Conservation (phyloP, 805 yeast species). For the Lachancea dasiensis region DNA sequence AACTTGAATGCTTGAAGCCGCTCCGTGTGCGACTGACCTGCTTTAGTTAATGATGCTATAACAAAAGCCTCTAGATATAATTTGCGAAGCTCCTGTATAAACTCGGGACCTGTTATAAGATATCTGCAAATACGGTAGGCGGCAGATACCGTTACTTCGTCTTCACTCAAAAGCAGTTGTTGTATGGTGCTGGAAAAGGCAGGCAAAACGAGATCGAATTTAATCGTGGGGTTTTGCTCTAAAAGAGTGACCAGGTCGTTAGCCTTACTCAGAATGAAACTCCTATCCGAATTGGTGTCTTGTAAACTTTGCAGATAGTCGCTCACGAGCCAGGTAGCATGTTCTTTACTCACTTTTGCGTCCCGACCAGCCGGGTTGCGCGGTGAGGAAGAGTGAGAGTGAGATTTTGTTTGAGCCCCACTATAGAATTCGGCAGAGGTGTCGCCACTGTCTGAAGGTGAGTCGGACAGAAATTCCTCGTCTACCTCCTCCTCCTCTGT, state of each 20-base stretch:
- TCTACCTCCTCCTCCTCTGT: conserved; percentile 1
- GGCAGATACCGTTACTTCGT: conserved; percentile 60
- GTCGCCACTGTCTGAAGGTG: conserved; percentile 4
- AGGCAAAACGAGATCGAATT: conserved; percentile 55
- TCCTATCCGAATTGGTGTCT: conserved; percentile 22
- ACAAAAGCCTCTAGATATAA: conserved; percentile 57
- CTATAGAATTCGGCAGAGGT: conserved; percentile 2
- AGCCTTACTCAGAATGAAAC: conserved; percentile 43
- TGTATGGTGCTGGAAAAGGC: conserved; percentile 55
- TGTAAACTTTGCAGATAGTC: conserved; percentile 32
- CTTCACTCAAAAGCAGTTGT: conserved; percentile 49
- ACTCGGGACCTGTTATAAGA: conserved; percentile 47
- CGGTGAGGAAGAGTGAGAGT: too few relatives aligned
- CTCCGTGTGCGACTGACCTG: conserved; percentile 50
- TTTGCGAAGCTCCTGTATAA: conserved; percentile 48
- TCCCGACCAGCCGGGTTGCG: conserved; percentile 3
- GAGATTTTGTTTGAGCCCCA: conserved; percentile 25
- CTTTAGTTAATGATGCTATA: conserved; percentile 58
- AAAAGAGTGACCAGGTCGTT: conserved; percentile 59
- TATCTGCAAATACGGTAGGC: conserved; percentile 73
- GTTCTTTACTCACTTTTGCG: conserved; percentile 16
- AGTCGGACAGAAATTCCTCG: not conserved
- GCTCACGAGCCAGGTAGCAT: conserved; percentile 34
- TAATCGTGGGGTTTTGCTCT: conserved; percentile 51
- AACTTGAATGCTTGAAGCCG: conserved; percentile 73